Percentiles rank a stretch among this genome's conserved stretches.
Conservation (phyloP, 2,329 filamentous ascomycete species). For the Arthrinium puccinioides region DNA sequence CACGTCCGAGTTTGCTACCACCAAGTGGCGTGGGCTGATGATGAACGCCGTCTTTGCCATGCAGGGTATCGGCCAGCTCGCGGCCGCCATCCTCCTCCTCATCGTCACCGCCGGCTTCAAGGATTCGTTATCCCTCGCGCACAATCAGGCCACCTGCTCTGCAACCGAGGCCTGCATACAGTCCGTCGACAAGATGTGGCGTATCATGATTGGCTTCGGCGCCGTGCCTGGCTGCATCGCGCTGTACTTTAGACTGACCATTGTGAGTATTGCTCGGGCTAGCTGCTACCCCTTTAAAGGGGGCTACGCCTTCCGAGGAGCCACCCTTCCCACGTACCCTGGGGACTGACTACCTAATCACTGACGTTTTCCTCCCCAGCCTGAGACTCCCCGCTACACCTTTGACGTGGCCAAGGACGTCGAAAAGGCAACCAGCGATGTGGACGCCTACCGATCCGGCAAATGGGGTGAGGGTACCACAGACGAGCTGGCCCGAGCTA, state of each 20-base stretch:
- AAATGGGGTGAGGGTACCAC: constrained; percentile 46
- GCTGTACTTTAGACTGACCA: constrained; percentile 67
- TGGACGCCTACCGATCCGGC: constrained; percentile 61
- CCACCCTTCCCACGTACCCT: too few relatives aligned
- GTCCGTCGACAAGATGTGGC: constrained; percentile 78
- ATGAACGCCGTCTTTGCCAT: constrained; percentile 78
- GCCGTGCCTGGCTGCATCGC: constrained; percentile 71
- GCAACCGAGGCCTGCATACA: constrained; percentile 36
- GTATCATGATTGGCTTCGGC: constrained; percentile 65
- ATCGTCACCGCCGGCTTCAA: constrained; percentile 44
- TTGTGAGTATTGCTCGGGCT: too few relatives aligned
- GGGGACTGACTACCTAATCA: too few relatives aligned
- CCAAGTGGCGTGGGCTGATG: constrained; percentile 75
- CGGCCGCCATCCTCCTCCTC: constrained; percentile 63
- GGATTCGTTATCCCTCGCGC: constrained; percentile 35
- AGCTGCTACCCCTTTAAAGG: too few relatives aligned
- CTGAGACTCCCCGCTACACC: constrained; percentile 63
- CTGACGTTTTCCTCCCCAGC: too few relatives aligned
- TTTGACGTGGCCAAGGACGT: constrained; percentile 60
- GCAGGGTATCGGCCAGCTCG: constrained; percentile 73
- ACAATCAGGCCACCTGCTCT: constrained; percentile 53
- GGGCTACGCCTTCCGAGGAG: too few relatives aligned
- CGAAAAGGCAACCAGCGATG: constrained; percentile 61
- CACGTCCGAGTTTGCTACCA: constrained; percentile 76
- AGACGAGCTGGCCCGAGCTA: constrained; percentile 55